These are phyloP conservation scores for Aspergillus sclerotiicarbonarius DNA, from an alignment of 495 filamentous ascomycete genomes.

Conservation along the genomic window DNA sequence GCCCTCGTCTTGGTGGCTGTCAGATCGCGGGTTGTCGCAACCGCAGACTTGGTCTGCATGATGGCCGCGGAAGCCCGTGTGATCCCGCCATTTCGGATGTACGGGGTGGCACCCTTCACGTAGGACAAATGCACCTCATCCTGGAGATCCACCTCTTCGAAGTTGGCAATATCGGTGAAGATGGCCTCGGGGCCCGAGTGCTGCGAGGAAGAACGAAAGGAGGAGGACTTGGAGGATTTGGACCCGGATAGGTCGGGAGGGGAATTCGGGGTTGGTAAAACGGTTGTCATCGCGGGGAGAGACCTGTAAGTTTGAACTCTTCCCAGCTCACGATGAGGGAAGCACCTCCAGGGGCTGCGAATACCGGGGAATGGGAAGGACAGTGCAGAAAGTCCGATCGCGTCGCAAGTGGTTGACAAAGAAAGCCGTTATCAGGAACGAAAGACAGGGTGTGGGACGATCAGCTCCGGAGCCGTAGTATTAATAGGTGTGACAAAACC, in stretches of 20 bases:
- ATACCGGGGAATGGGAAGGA: neutral
- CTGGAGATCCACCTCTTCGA: slow-evolving; percentile 89
- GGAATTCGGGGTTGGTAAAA: slow-evolving; percentile 63
- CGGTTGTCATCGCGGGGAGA: slow-evolving; percentile 50
- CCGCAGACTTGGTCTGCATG: slow-evolving; percentile 32
- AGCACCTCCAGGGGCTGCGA: neutral
- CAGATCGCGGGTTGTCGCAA: slow-evolving; percentile 42
- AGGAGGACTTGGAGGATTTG: slow-evolving; percentile 87
- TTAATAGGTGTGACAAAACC: slow-evolving; percentile 24
- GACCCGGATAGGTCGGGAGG: slow-evolving; percentile 82
- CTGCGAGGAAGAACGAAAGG: slow-evolving; percentile 75
- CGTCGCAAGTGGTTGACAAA: slow-evolving; percentile 14
- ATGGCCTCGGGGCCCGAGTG: slow-evolving; percentile 62
- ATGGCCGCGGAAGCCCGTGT: slow-evolving; percentile 34
- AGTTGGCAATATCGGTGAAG: slow-evolving; percentile 71
- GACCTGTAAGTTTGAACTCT: no score
- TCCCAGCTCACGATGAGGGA: neutral
- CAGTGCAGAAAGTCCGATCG: slow-evolving; percentile 7
- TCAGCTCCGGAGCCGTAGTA: slow-evolving; percentile 6
- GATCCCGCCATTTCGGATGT: slow-evolving; percentile 28
- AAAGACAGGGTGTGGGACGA: slow-evolving; percentile 16
- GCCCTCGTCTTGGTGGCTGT: slow-evolving; percentile 43
- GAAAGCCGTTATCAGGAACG: slow-evolving; percentile 15
- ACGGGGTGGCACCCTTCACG: slow-evolving; percentile 27
- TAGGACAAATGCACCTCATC: slow-evolving; percentile 54